These are phyloP conservation scores for Hypoxylon sp. DNA, from an alignment of 2,329 filamentous ascomycete genomes.

Conservation along the genomic window DNA sequence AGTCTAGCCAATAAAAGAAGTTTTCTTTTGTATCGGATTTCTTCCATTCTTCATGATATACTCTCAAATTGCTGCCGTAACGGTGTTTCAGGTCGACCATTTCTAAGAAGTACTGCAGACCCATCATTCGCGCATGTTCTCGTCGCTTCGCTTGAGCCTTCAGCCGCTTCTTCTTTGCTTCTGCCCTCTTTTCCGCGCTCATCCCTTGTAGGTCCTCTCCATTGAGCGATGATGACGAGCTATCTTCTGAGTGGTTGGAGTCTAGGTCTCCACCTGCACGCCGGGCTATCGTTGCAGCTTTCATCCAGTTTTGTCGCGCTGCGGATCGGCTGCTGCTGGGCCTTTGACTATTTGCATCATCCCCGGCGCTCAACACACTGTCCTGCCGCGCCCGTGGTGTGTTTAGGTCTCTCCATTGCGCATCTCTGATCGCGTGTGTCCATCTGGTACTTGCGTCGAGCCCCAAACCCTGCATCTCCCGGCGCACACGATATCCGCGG, in stretches of 20 bases:
- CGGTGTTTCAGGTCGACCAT: slow-evolving; percentile 91
- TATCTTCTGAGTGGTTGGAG: slow-evolving; percentile 62
- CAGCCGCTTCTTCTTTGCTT: slow-evolving; percentile 58
- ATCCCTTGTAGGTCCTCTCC: slow-evolving; percentile 51
- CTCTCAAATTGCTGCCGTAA: slow-evolving; percentile 85
- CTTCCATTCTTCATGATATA: slow-evolving; percentile 90
- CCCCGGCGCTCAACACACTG: slow-evolving; percentile 31
- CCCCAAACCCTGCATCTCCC: slow-evolving; percentile 78
- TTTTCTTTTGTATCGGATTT: slow-evolving; percentile 82
- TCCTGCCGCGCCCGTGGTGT: slow-evolving; percentile 59
- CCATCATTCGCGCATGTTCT: slow-evolving; percentile 83
- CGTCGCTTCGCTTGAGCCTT: slow-evolving; percentile 71
- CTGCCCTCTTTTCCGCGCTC: slow-evolving; percentile 58
- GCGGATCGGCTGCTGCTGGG: slow-evolving; percentile 50
- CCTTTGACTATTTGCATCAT: slow-evolving; percentile 24
- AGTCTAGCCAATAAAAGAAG: slow-evolving; percentile 95
- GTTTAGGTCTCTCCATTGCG: slow-evolving; percentile 67
- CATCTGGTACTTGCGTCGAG: slow-evolving; percentile 80
- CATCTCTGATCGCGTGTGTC: slow-evolving; percentile 75
- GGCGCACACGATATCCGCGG: slow-evolving; percentile 80
- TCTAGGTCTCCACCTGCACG: slow-evolving; percentile 79
- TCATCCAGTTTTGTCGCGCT: slow-evolving; percentile 82
- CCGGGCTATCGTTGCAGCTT: slow-evolving; percentile 77
- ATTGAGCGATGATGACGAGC: slow-evolving; percentile 52
- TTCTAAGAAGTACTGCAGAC: slow-evolving; percentile 85